Evolutionary conservation across 352 stramenopile species (phyloP).

Genomic region (Saprolegnia parasitica): DNA sequence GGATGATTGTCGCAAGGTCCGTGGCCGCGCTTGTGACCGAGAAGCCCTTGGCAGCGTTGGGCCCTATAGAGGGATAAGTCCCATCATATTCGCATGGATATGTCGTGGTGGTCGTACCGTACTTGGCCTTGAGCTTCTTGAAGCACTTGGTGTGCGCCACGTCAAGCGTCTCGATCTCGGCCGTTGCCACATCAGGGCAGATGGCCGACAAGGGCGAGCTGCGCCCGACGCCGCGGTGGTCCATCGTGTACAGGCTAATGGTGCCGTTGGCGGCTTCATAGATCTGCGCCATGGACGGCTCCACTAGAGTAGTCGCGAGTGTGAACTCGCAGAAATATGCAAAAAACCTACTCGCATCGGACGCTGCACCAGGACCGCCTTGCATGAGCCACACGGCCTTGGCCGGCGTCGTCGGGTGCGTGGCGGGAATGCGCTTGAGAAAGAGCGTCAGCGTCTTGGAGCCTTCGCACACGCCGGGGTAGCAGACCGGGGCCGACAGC

Average conservation of each 20-base stretch:
- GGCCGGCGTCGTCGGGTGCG: neutral
- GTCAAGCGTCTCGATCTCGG: neutral
- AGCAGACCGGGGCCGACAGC: slow-evolving; percentile 36
- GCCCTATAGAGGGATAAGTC: neutral
- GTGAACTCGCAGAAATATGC: too few species aligned
- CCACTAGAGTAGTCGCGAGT: too few species aligned
- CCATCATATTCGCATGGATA: neutral
- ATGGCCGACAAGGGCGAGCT: slow-evolving; percentile 3
- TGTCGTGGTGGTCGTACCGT: slow-evolving; percentile 3
- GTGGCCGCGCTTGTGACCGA: slow-evolving; percentile 33
- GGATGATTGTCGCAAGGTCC: slow-evolving; percentile 32
- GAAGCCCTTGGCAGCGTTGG: slow-evolving; percentile 28
- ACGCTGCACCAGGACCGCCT: slow-evolving; percentile 18
- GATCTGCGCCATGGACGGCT: slow-evolving; percentile 23
- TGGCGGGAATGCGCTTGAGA: slow-evolving; percentile 39
- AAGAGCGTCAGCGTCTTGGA: slow-evolving; percentile 37
- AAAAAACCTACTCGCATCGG: neutral
- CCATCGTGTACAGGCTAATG: slow-evolving; percentile 36
- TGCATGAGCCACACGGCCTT: slow-evolving; percentile 10
- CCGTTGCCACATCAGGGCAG: neutral
- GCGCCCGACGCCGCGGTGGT: slow-evolving; percentile 34
- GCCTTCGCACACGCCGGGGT: slow-evolving; percentile 35
- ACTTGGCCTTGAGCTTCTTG: neutral
- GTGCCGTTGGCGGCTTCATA: neutral
- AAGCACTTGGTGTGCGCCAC: neutral